Conservation (phyloP, 2,329 filamentous ascomycete species). For the Graphium sp. region DNA sequence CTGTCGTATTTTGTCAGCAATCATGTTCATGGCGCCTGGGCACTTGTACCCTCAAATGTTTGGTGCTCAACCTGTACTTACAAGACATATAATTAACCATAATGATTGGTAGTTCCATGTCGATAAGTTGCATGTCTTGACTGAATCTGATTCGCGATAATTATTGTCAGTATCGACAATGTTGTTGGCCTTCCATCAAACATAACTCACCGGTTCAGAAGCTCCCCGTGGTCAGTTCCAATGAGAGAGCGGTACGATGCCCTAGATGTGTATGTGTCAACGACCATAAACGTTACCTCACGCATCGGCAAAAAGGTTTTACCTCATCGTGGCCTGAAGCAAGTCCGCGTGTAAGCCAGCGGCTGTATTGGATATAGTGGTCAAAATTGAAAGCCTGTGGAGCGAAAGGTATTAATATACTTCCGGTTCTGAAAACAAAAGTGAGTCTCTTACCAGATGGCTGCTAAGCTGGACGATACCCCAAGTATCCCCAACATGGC, state of each 20-base stretch:
- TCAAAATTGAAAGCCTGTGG: conserved; percentile 14
- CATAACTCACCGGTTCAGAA: conserved; percentile 18
- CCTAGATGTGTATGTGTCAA: conserved; percentile 9
- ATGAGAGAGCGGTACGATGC: conserved; percentile 23
- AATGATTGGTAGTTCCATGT: conserved; percentile 20
- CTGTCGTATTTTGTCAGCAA: conserved; percentile 7
- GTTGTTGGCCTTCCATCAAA: conserved; percentile 9
- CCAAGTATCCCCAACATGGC: too few species aligned
- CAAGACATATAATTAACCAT: conserved; percentile 15
- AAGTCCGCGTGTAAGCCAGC: conserved; percentile 13
- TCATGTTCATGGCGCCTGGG: conserved; percentile 10
- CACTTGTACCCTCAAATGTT: too few species aligned
- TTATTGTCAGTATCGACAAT: conserved; percentile 2
- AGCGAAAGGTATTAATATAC: neutral
- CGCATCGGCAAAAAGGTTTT: conserved; percentile 8
- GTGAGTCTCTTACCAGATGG: too few species aligned
- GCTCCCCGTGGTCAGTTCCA: conserved; percentile 18
- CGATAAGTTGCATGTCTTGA: conserved; percentile 24
- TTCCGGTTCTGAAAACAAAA: too few species aligned
- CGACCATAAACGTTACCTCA: neutral
- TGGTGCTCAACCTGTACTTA: too few species aligned
- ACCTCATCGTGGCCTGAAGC: conserved; percentile 13
- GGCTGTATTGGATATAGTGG: conserved; percentile 19
- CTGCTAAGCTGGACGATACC: too few species aligned
- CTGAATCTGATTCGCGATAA: conserved; percentile 15